Conservation (phyloP, 1,284 basidiomycete species). For the Trichosporon asahii region DNA sequence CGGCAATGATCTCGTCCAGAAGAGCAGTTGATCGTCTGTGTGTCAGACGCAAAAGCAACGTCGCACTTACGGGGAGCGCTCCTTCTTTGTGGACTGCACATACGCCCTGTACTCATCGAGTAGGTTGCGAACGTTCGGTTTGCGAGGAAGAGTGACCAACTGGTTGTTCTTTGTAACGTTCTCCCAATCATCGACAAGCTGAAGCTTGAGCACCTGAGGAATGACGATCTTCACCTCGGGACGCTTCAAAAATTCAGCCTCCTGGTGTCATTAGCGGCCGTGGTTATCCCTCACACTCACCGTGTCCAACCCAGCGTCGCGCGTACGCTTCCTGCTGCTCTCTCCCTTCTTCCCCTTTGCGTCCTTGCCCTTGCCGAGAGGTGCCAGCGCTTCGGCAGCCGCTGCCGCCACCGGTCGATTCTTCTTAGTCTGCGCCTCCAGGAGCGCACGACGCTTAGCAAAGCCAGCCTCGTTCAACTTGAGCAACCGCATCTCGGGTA, state of each 20-base stretch:
- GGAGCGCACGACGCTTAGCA: constrained; percentile 62
- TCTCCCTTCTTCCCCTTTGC: constrained; percentile 51
- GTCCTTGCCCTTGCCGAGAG: constrained; percentile 32
- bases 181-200: constrained; percentile 98
- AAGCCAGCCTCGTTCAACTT: constrained; percentile 85
- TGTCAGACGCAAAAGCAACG: background rate
- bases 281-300: constrained; percentile 28
- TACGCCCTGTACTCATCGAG: constrained; percentile 74
- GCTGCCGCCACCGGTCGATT: constrained; percentile 31
- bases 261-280: constrained; percentile 32
- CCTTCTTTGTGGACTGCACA: constrained; percentile 54
- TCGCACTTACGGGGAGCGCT: constrained; percentile 54
- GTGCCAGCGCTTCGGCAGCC: constrained; percentile 1
- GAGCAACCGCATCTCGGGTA: constrained; percentile 73
- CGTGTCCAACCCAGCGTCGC: constrained; percentile 44
- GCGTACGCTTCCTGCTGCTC: constrained; percentile 54
- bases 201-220: constrained; percentile 81
- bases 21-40: constrained; percentile 59
- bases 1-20: constrained; percentile 77
- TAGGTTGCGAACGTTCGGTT: constrained; percentile 73
- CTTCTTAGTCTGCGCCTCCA: constrained; percentile 52
- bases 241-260: constrained; percentile 61
- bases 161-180: constrained; percentile 91
- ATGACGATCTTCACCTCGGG: constrained; percentile 88
- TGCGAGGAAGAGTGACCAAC: constrained; percentile 81